Evolutionary conservation across 108 stramenopile genomes (phyloP).

Genomic region (Nitzschia sp.): DNA sequence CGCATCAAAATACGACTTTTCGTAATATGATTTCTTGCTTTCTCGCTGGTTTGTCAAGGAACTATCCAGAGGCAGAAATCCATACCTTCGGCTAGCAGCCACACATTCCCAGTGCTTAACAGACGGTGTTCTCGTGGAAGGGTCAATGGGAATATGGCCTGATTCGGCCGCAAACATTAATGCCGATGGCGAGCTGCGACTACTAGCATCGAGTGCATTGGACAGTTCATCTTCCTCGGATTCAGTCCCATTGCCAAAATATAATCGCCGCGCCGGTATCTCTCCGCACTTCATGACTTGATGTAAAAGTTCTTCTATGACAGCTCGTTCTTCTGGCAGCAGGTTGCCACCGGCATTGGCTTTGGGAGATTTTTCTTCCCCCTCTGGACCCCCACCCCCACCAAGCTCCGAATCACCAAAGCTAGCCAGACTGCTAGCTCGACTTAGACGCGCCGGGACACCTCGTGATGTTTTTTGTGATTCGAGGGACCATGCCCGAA

Average conservation of each 20-base stretch:
- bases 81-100: constrained; percentile 50
- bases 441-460: constrained; percentile 19
- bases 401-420: constrained; percentile 19
- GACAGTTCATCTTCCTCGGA: background rate
- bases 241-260: constrained; percentile 45
- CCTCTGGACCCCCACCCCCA: background rate
- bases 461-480: constrained; percentile 19
- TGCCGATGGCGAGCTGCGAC: constrained; percentile 45
- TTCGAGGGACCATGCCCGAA: constrained; percentile 82
- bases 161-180: constrained; percentile 48
- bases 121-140: constrained; percentile 58
- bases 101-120: constrained; percentile 61
- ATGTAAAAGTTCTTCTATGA: constrained; percentile 70
- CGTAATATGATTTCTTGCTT: constrained; percentile 27
- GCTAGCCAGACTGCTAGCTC: constrained; percentile 35
- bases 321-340: constrained; percentile 67
- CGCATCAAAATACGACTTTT: constrained; percentile 56
- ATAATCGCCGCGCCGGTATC: constrained; percentile 53
- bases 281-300: constrained; percentile 70
- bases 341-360: constrained; percentile 41
- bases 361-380: constrained; percentile 21
- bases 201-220: background rate
- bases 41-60: constrained; percentile 18
- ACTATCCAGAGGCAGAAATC: constrained; percentile 62
- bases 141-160: constrained; percentile 71